Percentiles rank a stretch among this genome's conserved stretches.
Conservation (phyloP, 352 stramenopile genomes). For the Globisporangium middletonii region DNA sequence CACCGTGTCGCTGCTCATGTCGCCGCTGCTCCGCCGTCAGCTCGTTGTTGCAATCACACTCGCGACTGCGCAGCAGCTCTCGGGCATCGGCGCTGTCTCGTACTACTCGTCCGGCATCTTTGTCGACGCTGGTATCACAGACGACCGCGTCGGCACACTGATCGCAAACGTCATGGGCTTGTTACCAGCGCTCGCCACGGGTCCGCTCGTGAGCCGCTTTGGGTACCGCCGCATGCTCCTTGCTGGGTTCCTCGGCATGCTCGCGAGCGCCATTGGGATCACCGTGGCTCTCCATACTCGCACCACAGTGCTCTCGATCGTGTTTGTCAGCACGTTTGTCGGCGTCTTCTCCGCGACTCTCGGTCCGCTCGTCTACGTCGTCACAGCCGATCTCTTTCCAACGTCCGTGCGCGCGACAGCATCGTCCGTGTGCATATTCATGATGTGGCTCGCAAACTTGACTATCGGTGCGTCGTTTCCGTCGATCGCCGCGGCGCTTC, state of each 20-base stretch:
- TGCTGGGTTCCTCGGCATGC: constrained; percentile 29
- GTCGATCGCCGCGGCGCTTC: constrained; percentile 39
- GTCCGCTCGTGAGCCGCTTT: constrained; percentile 35
- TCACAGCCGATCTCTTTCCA: constrained; percentile 54
- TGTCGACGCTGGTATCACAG: constrained; percentile 23
- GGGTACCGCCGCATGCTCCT: constrained; percentile 52
- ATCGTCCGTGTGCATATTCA: constrained; percentile 27
- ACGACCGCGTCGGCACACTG: constrained; percentile 34
- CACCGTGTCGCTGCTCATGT: not conserved
- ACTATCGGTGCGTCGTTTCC: constrained; percentile 54
- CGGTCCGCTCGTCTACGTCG: constrained; percentile 56
- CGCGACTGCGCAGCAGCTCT: constrained; percentile 40
- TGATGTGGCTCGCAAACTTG: constrained; percentile 33
- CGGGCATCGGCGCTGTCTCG: constrained; percentile 53
- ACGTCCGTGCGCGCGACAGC: constrained; percentile 39
- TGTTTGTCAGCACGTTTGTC: constrained; percentile 57
- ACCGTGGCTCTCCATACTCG: constrained; percentile 30
- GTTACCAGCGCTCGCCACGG: constrained; percentile 24
- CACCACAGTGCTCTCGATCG: constrained; percentile 25
- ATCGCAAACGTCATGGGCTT: constrained; percentile 42
- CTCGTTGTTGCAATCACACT: constrained; percentile 36
- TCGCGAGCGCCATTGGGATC: constrained; percentile 40
- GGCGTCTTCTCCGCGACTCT: constrained; percentile 60
- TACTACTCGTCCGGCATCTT: constrained; percentile 49
- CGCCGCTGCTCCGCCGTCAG: constrained; percentile 26